phyloP scores from a whole-genome alignment of 1,284 basidiomycete species.

The Ganoderma sinense region DNA sequence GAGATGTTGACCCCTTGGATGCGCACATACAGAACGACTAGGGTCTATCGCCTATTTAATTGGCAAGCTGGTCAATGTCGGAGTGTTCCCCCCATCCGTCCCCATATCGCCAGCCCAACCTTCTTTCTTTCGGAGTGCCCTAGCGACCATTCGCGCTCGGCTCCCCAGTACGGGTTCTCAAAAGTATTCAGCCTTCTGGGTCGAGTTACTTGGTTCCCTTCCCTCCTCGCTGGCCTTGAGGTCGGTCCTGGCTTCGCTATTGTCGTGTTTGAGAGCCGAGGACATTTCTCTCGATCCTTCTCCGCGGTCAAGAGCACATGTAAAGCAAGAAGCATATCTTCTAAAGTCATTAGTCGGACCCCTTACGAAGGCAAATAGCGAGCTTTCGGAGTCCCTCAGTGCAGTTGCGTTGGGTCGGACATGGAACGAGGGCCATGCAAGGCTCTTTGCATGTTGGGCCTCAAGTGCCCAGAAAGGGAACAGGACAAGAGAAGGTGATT shows the following conservation, averaged over 20 bases:
- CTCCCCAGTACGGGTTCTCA: slow-evolving; percentile 33
- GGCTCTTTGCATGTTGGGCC: slow-evolving; percentile 74
- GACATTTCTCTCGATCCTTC: slow-evolving; percentile 41
- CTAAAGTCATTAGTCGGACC: slow-evolving; percentile 58
- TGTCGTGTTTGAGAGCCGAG: slow-evolving; percentile 51
- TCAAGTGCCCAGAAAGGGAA: slow-evolving; percentile 44
- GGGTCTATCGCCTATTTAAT: slow-evolving; percentile 60
- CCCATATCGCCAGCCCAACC: slow-evolving; percentile 60
- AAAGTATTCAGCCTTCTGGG: slow-evolving; percentile 61
- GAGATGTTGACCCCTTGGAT: slow-evolving; percentile 2
- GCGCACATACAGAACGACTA: slow-evolving; percentile 33
- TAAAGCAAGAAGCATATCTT: slow-evolving; percentile 61
- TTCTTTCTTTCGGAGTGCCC: slow-evolving; percentile 66
- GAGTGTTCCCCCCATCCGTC: slow-evolving; percentile 61
- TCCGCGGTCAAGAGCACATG: slow-evolving; percentile 45
- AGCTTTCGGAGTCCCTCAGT: slow-evolving; percentile 60
- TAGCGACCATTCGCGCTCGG: slow-evolving; percentile 56
- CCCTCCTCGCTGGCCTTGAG: slow-evolving; percentile 62
- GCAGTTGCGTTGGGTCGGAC: slow-evolving; percentile 60
- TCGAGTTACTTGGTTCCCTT: slow-evolving; percentile 51
- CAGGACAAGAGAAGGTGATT: slow-evolving; percentile 48
- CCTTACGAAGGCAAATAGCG: slow-evolving; percentile 48
- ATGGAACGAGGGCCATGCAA: slow-evolving; percentile 65
- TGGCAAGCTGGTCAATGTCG: slow-evolving; percentile 69
- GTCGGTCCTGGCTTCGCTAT: slow-evolving; percentile 64